Percentiles rank a stretch among this genome's conserved stretches.
These are phyloP conservation scores for Entomophthora muscae DNA, from an alignment of 371 early-diverging fungal genomes.

Conservation along the genomic window DNA sequence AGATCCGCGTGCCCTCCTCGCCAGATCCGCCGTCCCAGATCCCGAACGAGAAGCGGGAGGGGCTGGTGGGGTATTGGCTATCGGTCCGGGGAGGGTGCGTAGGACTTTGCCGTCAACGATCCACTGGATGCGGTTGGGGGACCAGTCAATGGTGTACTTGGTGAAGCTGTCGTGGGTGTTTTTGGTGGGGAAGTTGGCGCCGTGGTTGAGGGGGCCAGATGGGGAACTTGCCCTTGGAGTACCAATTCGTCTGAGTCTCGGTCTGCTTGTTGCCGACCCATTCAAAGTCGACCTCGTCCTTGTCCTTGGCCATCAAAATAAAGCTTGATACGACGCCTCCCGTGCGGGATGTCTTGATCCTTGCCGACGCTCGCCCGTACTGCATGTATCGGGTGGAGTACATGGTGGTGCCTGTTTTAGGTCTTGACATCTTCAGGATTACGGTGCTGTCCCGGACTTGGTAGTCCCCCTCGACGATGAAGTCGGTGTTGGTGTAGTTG, in stretches of 20 bases:
- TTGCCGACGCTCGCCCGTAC: constrained; percentile 8
- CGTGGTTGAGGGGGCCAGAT: too few species aligned
- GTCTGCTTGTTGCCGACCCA: constrained; percentile 13
- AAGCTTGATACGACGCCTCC: constrained; percentile 18
- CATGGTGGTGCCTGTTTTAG: neutral
- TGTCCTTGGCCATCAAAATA: constrained; percentile 17
- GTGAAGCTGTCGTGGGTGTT: constrained; percentile 30
- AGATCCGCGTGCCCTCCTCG: constrained; percentile 10
- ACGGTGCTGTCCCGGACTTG: neutral
- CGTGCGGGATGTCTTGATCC: constrained; percentile 4
- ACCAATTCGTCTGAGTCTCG: constrained; percentile 14
- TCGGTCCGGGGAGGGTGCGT: constrained; percentile 18
- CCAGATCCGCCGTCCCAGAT: constrained; percentile 47
- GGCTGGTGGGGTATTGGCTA: constrained; percentile 28
- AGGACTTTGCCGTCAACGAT: constrained; percentile 26
- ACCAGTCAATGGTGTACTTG: constrained; percentile 30
- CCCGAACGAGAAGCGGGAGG: constrained; percentile 33
- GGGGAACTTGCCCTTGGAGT: constrained; percentile 10
- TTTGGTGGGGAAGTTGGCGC: constrained; percentile 11
- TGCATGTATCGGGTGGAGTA: constrained; percentile 3
- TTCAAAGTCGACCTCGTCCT: constrained; percentile 23
- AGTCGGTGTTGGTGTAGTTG: neutral
- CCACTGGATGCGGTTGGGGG: too few species aligned
- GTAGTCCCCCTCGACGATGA: constrained; percentile 2
- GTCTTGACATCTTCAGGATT: neutral